Percentiles rank a stretch among this genome's conserved stretches.
Conservation (phyloP, 2,329 filamentous ascomycete species). For the Trichophyton rubrum region DNA sequence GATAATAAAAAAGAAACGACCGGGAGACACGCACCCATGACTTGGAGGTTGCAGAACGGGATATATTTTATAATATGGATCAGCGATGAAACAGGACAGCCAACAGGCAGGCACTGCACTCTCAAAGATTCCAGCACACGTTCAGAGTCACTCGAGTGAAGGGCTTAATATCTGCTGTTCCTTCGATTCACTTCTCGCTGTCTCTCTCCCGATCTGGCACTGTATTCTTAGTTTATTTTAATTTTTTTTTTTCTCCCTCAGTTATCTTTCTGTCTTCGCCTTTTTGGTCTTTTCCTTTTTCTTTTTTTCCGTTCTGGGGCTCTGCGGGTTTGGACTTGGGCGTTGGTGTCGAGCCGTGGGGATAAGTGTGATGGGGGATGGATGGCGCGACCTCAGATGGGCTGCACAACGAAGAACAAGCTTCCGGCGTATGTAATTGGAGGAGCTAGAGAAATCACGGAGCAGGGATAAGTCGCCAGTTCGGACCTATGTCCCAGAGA, state of each 20-base stretch:
- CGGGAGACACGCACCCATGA: slow-evolving; percentile 14
- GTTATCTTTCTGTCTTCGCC: neutral
- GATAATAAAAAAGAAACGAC: slow-evolving; percentile 6
- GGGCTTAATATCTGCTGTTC: neutral
- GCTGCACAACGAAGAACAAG: slow-evolving; percentile 6
- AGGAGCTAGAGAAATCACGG: slow-evolving; percentile 2
- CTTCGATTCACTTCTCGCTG: neutral
- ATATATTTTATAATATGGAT: slow-evolving; percentile 6
- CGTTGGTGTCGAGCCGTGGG: slow-evolving; percentile 1
- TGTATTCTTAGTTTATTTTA: neutral
- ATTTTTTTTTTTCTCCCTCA: neutral
- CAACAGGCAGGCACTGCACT: slow-evolving; percentile 6
- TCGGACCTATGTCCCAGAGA: slow-evolving; percentile 1
- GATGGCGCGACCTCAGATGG: slow-evolving; percentile 4
- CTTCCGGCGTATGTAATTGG: slow-evolving; percentile 3
- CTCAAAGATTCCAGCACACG: neutral
- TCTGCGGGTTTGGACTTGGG: slow-evolving; percentile 12
- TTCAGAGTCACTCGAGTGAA: slow-evolving; percentile 2
- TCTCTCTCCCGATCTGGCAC: neutral
- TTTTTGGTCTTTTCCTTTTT: neutral
- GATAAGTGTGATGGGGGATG: slow-evolving; percentile 4
- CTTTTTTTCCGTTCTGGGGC: slow-evolving; percentile 1
- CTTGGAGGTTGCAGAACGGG: slow-evolving; percentile 10
- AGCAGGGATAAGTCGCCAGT: slow-evolving; percentile 5
- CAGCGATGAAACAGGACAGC: slow-evolving; percentile 12